Base-by-base conservation (phyloP, 2,329 filamentous ascomycete species). In the Cryphonectria japonica region DNA sequence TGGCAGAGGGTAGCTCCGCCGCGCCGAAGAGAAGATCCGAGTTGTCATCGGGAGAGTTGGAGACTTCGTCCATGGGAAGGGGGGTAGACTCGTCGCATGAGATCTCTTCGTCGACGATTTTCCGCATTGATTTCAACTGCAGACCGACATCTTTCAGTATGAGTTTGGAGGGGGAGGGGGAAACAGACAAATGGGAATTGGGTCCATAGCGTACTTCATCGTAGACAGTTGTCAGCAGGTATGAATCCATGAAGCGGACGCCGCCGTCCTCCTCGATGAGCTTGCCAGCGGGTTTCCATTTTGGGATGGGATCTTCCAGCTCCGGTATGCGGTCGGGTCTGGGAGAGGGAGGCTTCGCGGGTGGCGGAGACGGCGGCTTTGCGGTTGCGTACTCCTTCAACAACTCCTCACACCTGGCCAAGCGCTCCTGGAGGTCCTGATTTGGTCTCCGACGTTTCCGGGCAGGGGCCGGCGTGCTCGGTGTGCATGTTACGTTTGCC, bases 361-460 rank as follows among this genome's bases (percentile, higher is more conserved):
- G 72, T 32, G 63, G 70, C n/a, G 71, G 60, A 16, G 68, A 71
- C 4, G 74, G 73, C 8, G 76, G 75, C 69, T 75, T 77, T 37
- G 79, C 78, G 7, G 80, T 81, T 16, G 86, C 86, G 78, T 89
- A 89, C 71, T 87, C 85, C 74, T 87, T 88, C 32, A 89, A 78
- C 54, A 89, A 79, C 73, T 87, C 85, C 75, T 90, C 88, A 73
- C 87, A 89, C 69, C 87, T 82, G 4, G 87, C 86, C 50, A 90
- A 81, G 54, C 88, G 84, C 78, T 90, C 87, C 75, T 89, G 87
- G 16, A 90, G 82, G 75, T 89, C 88, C 75, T 89, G 87, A 68
- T 89, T 89, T 13, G 88, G 88, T 64, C 87, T 82, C 73, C 86
- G 82, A 57, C 88, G 84, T 80, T 89, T 89, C 70, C 87, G 85